Conservation (phyloP, 257 asterid species). For the Lithospermum erythrorhizon region DNA sequence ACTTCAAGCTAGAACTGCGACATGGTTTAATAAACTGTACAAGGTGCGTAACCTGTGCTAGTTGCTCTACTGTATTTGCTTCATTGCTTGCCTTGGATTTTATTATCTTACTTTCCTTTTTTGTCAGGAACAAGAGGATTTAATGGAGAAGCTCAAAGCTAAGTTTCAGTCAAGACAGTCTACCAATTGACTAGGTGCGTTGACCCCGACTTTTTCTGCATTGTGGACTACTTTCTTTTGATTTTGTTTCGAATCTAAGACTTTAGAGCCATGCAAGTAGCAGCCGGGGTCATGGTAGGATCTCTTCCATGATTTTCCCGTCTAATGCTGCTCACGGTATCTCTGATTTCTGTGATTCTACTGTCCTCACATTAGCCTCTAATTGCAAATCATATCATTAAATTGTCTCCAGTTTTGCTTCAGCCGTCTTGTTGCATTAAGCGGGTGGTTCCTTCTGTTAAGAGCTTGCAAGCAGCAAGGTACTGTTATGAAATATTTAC, state of each 20-base stretch:
- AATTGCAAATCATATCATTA: background rate
- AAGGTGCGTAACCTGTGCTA: slow-evolving; percentile 30
- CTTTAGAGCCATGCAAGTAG: too few relatives aligned
- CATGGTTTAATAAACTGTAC: slow-evolving; percentile 47
- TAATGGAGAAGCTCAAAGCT: background rate
- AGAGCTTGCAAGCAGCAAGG: background rate
- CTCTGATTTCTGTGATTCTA: background rate
- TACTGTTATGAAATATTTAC: background rate
- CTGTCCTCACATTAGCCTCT: too few relatives aligned
- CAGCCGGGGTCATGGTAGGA: too few relatives aligned
- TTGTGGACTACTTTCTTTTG: too few relatives aligned
- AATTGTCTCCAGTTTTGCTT: background rate
- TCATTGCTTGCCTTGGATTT: background rate
- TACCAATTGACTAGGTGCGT: background rate
- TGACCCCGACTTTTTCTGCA: too few relatives aligned
- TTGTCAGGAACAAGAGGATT: background rate
- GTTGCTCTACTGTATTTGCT: background rate
- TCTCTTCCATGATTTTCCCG: too few relatives aligned
- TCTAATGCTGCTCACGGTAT: background rate
- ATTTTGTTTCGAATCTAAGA: too few relatives aligned
- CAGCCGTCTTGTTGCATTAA: too few relatives aligned
- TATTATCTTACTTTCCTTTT: background rate
- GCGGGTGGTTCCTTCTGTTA: background rate
- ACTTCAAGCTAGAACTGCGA: slow-evolving; percentile 42
- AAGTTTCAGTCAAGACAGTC: background rate